phyloP scores from a whole-genome alignment of 2,329 filamentous ascomycete genomes.

The Teratosphaeria nubilosa region DNA sequence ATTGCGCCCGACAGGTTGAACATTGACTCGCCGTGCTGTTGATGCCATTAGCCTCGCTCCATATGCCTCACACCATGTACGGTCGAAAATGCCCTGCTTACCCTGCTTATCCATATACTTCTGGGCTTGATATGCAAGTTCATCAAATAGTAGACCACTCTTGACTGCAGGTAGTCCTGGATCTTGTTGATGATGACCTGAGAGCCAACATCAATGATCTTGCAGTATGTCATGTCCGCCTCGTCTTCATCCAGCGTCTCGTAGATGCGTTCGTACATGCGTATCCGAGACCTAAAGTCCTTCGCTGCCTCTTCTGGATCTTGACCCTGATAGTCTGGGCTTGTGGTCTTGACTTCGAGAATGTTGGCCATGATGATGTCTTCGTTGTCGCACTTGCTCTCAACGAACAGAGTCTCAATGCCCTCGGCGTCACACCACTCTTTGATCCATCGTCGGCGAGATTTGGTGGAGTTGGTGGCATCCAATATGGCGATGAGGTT shows the following conservation, averaged over 20 bases:
- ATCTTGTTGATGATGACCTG: constrained; percentile 98
- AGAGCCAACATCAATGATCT: constrained; percentile 91
- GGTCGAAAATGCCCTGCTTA: constrained; percentile 12
- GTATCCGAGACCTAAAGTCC: constrained; percentile 89
- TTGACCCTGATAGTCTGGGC: constrained; percentile 86
- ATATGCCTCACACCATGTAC: too few species aligned
- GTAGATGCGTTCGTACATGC: constrained; percentile 96
- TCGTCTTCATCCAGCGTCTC: constrained; percentile 87
- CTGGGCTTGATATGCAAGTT: constrained; percentile 95
- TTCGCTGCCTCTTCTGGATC: constrained; percentile 84
- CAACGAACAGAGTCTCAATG: constrained; percentile 88
- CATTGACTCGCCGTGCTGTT: constrained; percentile 81
- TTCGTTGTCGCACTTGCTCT: constrained; percentile 94
- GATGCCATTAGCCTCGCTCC: neutral
- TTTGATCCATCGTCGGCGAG: constrained; percentile 80
- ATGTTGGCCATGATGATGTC: constrained; percentile 98
- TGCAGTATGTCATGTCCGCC: constrained; percentile 82
- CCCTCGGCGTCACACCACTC: constrained; percentile 60
- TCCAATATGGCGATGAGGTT: constrained; percentile 90
- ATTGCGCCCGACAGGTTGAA: constrained; percentile 88
- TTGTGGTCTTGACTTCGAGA: constrained; percentile 81
- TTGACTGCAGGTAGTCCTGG: constrained; percentile 89
- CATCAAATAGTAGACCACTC: constrained; percentile 96
- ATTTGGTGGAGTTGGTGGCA: constrained; percentile 91
- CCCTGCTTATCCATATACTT: constrained; percentile 87